Evolutionary conservation across 2,329 filamentous ascomycete genomes (phyloP), one percentile per base, ranked within the genome.

Genomic region (Neofusicoccum parvum): DNA sequence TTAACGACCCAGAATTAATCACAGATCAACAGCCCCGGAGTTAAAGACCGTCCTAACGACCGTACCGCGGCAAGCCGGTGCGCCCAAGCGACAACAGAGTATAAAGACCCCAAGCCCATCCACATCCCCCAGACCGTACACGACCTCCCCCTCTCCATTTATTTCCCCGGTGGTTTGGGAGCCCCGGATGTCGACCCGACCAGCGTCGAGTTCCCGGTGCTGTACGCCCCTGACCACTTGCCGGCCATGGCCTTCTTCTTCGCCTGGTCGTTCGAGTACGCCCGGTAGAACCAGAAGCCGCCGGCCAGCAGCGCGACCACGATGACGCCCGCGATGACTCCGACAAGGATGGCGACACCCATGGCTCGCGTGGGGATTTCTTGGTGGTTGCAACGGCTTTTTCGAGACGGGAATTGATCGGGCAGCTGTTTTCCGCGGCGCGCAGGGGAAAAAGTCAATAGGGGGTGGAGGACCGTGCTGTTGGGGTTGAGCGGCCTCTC

Each of bases 271-370:
- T 48, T 60, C n/a, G 48, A 36, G 41, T 45, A 60, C n/a, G 56
- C 56, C 32, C 56, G 56, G 43, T 60, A 60, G 56, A 60, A 60
- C 27, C 27, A 60, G 56, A 60, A 60, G 41, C 56, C 56, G 32
- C 41, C 56, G n/a, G 41, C 56, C 20, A 27, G 20, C 7, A 60
- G 15, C 27, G 56, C 56, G 56, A 46, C 41, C 41, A 48, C 17
- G 32, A 60, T 60, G 56, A 60, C 56, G 43, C 17, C 56, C 10
- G 32, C 41, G 56, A 60, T 39, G 11, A 20, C 20, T n/a, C 56
- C 56, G 11, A 23, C 32, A 15, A 60, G 48, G 41, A 60, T 14
- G 27, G 15, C 39, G 4, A 36, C 27, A 17, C 20, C 23, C 54
- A 58, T 58, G 39, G 14, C 37, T 39, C 20, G 46, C 15, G 14